Base-by-base conservation (phyloP, 805 yeast genomes). In the Metschnikowia continentalis region DNA sequence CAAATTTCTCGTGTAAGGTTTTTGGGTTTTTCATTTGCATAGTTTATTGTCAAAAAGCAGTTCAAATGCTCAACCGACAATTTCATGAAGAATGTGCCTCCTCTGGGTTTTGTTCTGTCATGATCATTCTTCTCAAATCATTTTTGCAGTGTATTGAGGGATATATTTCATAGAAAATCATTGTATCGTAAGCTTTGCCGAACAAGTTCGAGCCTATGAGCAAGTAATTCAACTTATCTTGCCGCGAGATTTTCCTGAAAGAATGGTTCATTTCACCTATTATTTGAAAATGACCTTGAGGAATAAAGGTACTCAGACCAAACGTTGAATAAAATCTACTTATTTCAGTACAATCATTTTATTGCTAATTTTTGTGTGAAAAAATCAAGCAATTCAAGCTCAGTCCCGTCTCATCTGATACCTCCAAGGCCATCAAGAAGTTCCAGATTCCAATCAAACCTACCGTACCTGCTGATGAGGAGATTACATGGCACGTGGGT, bases 1-100 rank as follows among this genome's bases (percentile, higher is more conserved):
- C 96, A 2, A 73, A 82, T 47, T 92, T 82, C 63, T 88, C 96
- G 2, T 91, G 97, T 66, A 96, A 92, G 56, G 89, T 89, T 4
- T 92, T 92, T 75, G 98, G 98, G 0, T 77, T 90, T 48, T 92
- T 91, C 67, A 92, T 90, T 60, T 88, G 90, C 62, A 76, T 90
- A 14, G 88, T 92, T 11, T 92, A 92, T 70, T 77, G 91, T 48
- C 90, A 90, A 64, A 92, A 92, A 62, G 98, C 97, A 0, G 82
- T 92, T 17, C 94, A 90, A 62, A 87, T 94, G 23, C 66, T 91
- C 35, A 69, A 80, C 1, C 71, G 82, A 48, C 97, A 92, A 63
- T 92, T 92, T 61, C 55, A 66, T 11, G 61, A 66, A 1, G 64
- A 64, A 1, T 67, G 65, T 14, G 40, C 53, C 11, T 70, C 71